Conservation (phyloP, 495 filamentous ascomycete species). For the Aspergillus steynii region DNA sequence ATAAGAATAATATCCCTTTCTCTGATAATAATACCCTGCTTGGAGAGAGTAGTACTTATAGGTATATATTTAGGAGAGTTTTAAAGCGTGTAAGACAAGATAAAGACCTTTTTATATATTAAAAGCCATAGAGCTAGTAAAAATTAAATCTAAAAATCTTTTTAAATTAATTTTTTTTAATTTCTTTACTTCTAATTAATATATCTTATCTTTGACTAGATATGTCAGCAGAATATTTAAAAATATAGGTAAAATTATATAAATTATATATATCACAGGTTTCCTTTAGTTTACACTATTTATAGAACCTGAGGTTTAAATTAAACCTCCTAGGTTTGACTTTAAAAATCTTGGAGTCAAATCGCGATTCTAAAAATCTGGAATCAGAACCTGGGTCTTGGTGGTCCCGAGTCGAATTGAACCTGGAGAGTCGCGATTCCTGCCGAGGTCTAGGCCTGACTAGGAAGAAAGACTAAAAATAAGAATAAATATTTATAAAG, state of each 20-base stretch:
- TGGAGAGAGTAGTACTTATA: background rate
- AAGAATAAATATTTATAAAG: no score
- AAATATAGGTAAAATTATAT: slow-evolving; percentile 9
- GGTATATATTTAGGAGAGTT: slow-evolving; percentile 1
- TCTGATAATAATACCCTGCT: background rate
- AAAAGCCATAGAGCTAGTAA: slow-evolving; percentile 1
- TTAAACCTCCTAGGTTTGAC: slow-evolving; percentile 3
- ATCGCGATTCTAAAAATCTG: slow-evolving; percentile 14
- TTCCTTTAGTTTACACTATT: slow-evolving; percentile 4
- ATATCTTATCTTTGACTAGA: background rate
- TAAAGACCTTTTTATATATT: slow-evolving; percentile 4
- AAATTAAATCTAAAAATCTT: slow-evolving; percentile 1
- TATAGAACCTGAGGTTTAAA: slow-evolving; percentile 4
- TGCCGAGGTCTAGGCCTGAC: background rate
- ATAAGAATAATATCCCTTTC: background rate
- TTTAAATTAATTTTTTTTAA: slow-evolving; percentile 1
- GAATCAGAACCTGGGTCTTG: slow-evolving; percentile 18
- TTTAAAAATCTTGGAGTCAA: slow-evolving; percentile 13
- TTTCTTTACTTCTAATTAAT: background rate
- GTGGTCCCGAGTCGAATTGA: slow-evolving; percentile 16
- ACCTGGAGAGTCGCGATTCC: slow-evolving; percentile 20
- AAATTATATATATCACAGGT: slow-evolving; percentile 5
- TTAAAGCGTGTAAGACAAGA: background rate
- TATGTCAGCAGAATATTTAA: background rate
- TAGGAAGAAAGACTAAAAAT: no score